Evolutionary conservation across 1,284 basidiomycete species (phyloP).

Genomic region (Puccinia triticina): DNA sequence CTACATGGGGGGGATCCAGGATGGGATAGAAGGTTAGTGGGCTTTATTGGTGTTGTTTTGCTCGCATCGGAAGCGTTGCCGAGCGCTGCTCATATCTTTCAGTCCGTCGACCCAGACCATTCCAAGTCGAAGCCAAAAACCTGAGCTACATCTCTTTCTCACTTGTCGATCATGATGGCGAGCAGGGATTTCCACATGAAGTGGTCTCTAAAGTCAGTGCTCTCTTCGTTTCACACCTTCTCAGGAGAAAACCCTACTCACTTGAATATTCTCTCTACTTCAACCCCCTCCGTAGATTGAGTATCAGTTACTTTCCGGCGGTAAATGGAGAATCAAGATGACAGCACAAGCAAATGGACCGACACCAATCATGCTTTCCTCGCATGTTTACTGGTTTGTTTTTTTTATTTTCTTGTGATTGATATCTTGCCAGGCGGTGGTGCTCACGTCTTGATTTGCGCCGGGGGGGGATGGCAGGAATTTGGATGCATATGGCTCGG

Average conservation of each 20-base stretch:
- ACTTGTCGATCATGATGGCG: conserved; percentile 37
- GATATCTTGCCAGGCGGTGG: too few relatives aligned
- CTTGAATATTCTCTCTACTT: neutral
- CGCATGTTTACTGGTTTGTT: conserved; percentile 62
- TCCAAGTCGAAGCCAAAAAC: conserved; percentile 45
- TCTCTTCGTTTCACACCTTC: neutral
- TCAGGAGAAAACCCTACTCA: neutral
- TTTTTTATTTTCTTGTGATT: neutral
- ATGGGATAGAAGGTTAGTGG: conserved; percentile 46
- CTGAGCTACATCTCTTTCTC: conserved; percentile 38
- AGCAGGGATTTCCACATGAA: conserved; percentile 46
- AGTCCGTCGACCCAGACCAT: conserved; percentile 18
- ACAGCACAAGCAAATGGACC: conserved; percentile 64
- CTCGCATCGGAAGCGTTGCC: neutral
- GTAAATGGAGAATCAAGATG: conserved; percentile 63
- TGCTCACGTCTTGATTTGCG: neutral
- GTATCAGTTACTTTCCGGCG: conserved; percentile 65
- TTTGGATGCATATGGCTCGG: conserved; percentile 66
- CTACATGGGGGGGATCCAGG: conserved; percentile 48
- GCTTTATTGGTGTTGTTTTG: neutral
- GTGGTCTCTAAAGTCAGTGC: conserved; percentile 31
- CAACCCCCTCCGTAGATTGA: conserved; percentile 61
- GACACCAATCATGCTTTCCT: conserved; percentile 68
- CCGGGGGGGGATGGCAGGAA: conserved; percentile 57
- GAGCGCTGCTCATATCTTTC: conserved; percentile 1